Evolutionary conservation across 257 asterid genomes (phyloP).

Genomic region (Solanum virginianum): DNA sequence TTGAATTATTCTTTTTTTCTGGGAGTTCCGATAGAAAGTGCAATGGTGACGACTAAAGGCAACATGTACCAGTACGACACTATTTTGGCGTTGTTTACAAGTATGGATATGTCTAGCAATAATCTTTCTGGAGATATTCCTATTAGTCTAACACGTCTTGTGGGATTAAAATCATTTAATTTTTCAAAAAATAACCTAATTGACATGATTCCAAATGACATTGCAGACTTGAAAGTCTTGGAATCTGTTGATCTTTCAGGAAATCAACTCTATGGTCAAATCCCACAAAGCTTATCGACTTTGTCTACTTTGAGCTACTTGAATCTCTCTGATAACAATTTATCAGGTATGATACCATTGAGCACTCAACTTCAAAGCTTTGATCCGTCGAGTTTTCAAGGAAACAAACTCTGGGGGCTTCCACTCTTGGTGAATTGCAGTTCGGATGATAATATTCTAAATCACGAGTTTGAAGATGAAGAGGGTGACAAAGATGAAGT

Average conservation of each 20-base stretch:
- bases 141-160: slow-evolving; percentile 5
- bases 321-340: slow-evolving; percentile 5
- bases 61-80: too few relatives aligned
- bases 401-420: neutral
- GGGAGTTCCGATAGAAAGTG: neutral
- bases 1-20: neutral
- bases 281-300: neutral
- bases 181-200: neutral
- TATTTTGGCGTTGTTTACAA: slow-evolving; percentile 1
- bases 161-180: slow-evolving; percentile 8
- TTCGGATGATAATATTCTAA: neutral
- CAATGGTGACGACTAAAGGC: neutral
- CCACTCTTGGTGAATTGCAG: neutral
- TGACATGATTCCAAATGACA: slow-evolving; percentile 15
- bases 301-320: neutral
- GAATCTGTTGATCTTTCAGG: neutral
- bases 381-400: neutral
- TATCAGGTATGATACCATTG: neutral
- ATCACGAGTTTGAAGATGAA: neutral
- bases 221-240: neutral
- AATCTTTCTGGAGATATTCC: slow-evolving; percentile 18
- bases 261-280: neutral
- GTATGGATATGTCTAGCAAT: slow-evolving; percentile 16
- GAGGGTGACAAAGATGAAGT: too few relatives aligned
- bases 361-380: slow-evolving; percentile 9